Evolutionary conservation across 2,329 filamentous ascomycete species (phyloP).

Genomic region (Helicocarpus griseus): DNA sequence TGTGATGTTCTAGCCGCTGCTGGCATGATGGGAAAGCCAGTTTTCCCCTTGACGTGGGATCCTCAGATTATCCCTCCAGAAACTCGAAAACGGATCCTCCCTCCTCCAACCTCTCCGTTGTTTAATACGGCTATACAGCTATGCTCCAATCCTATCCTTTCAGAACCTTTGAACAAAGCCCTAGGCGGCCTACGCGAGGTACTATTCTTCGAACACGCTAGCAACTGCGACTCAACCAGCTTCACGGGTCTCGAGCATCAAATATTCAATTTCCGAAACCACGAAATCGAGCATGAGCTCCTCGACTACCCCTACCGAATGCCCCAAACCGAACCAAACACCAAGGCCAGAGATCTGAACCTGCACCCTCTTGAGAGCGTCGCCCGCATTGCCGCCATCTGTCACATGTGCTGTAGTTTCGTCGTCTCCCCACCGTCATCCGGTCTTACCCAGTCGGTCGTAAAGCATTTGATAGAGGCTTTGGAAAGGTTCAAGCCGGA

Average conservation of each 20-base stretch:
- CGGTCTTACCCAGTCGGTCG: constrained; percentile 26
- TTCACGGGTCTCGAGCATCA: constrained; percentile 21
- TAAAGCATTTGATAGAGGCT: constrained; percentile 19
- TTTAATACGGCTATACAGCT: constrained; percentile 20
- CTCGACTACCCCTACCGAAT: constrained; percentile 26
- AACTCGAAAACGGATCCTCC: constrained; percentile 21
- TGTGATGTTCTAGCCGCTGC: constrained; percentile 27
- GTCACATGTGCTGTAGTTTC: constrained; percentile 23
- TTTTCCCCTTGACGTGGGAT: constrained; percentile 26
- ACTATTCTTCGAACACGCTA: constrained; percentile 23
- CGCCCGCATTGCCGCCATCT: constrained; percentile 22
- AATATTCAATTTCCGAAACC: constrained; percentile 24
- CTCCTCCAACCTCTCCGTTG: constrained; percentile 17
- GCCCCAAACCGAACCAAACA: neutral
- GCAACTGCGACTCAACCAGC: constrained; percentile 14
- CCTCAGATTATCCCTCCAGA: constrained; percentile 20
- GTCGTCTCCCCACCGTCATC: constrained; percentile 26
- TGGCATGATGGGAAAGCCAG: constrained; percentile 24
- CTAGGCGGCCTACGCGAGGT: constrained; percentile 22
- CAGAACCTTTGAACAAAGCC: constrained; percentile 18
- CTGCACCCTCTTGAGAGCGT: constrained; percentile 21
- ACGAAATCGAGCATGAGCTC: constrained; percentile 29
- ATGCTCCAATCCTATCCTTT: constrained; percentile 20
- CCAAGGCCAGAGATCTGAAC: neutral
- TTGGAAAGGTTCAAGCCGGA: constrained; percentile 14